Conservation (phyloP, 345 rosid genomes). For the Excoecaria agallocha region DNA sequence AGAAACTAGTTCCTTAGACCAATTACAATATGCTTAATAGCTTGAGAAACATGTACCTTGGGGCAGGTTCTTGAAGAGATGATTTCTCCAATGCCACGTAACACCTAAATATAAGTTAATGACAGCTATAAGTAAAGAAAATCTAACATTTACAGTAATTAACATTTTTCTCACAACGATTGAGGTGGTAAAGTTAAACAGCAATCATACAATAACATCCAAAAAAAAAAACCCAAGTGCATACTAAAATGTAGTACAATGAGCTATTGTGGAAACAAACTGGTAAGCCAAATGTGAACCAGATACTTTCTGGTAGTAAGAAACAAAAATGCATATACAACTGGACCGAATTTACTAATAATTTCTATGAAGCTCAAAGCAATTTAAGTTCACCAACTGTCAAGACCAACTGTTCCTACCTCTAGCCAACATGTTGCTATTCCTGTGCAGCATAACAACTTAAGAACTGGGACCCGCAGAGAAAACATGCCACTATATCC, state of each 20-base stretch:
- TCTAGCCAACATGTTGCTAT: neutral
- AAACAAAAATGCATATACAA: neutral
- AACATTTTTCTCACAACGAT: neutral
- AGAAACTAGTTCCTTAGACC: slow-evolving; percentile 4
- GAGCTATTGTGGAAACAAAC: neutral
- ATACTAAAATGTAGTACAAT: neutral
- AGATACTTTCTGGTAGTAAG: neutral
- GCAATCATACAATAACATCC: neutral
- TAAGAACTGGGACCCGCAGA: neutral
- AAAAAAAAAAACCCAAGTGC: neutral
- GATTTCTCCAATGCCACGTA: slow-evolving; percentile 85
- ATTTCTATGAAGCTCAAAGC: neutral
- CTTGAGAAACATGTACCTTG: slow-evolving; percentile 47
- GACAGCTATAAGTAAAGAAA: neutral
- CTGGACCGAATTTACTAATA: neutral
- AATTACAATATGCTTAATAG: neutral
- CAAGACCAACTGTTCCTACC: neutral
- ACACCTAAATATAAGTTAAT: slow-evolving; percentile 44
- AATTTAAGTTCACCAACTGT: neutral
- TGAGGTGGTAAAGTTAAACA: neutral
- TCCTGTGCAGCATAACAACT: neutral
- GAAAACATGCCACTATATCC: neutral
- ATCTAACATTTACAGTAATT: neutral
- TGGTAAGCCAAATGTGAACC: neutral
- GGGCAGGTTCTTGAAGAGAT: slow-evolving; percentile 75